These are phyloP conservation scores for Fomitopsis schrenkii DNA, from an alignment of 1,284 basidiomycete species.

Conservation along the genomic window DNA sequence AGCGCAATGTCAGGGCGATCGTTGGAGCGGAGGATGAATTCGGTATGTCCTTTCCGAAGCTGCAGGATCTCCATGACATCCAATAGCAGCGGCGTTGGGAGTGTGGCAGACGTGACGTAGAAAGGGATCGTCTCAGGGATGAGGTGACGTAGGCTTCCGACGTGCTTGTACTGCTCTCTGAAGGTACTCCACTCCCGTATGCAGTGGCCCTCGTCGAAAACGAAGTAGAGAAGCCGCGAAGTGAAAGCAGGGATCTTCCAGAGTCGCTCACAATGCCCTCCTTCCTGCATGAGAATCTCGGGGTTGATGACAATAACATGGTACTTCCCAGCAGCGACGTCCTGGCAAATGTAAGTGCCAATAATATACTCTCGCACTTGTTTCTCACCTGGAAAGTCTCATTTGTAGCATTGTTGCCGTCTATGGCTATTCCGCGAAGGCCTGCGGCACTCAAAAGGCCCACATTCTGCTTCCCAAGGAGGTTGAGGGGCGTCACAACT, in stretches of 20 bases:
- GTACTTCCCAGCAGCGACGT: conserved; percentile 25
- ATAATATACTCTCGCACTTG: neutral
- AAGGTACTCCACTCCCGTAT: conserved; percentile 33
- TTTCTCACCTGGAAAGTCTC: neutral
- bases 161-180: conserved; percentile 26
- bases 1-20: conserved; percentile 28
- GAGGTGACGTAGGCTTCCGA: conserved; percentile 23
- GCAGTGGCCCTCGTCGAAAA: conserved; percentile 36
- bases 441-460: neutral
- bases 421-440: neutral
- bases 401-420: neutral
- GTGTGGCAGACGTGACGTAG: conserved; percentile 32
- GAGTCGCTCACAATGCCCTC: conserved; percentile 18
- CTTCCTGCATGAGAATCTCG: conserved; percentile 25
- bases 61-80: conserved; percentile 11
- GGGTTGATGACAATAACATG: conserved; percentile 30
- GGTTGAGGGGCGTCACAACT: neutral
- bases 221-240: conserved; percentile 22
- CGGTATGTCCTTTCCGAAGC: neutral
- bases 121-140: conserved; percentile 27
- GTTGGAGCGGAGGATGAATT: conserved; percentile 16
- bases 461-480: neutral
- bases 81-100: conserved; percentile 22
- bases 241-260: conserved; percentile 24
- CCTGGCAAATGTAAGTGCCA: conserved; percentile 15